Percentiles rank a stretch among this genome's conserved stretches.
phyloP scores from a whole-genome alignment of 805 yeast genomes.

The Grigorovia transvaalensis region DNA sequence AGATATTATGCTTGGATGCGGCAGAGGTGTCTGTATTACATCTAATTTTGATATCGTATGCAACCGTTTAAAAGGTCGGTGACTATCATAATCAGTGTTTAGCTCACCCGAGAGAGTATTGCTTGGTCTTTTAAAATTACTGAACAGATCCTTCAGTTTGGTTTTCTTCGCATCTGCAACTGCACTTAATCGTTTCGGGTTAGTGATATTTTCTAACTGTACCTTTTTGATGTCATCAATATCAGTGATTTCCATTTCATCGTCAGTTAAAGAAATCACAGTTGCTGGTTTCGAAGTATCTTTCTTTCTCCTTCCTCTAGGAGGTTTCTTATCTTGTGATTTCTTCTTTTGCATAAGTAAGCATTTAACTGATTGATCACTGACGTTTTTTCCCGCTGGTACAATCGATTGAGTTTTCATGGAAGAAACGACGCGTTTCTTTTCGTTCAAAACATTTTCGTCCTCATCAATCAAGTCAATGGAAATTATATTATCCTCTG shows the following conservation, averaged over 20 bases:
- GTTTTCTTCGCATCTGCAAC: conserved; percentile 14
- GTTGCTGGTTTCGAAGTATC: not conserved
- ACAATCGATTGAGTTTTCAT: conserved; percentile 1
- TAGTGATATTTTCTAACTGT: conserved; percentile 2
- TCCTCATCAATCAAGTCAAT: not conserved
- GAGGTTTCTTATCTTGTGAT: not conserved
- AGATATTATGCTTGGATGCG: conserved; percentile 9
- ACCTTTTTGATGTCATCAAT: conserved; percentile 2
- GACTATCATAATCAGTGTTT: not conserved
- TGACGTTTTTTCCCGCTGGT: conserved; percentile 6
- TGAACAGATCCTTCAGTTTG: conserved; percentile 16
- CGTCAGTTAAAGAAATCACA: conserved; percentile 11
- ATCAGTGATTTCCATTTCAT: conserved; percentile 3
- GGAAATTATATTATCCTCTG: not conserved
- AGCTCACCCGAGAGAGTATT: not conserved
- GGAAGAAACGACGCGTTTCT: not conserved
- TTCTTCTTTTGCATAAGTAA: conserved; percentile 11
- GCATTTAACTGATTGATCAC: conserved; percentile 11
- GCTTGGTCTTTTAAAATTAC: conserved; percentile 7
- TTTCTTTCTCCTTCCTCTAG: not conserved
- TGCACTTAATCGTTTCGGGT: conserved; percentile 7
- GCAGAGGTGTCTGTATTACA: conserved; percentile 14
- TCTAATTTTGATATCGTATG: conserved; percentile 13
- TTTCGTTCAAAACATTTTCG: not conserved
- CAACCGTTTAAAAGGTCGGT: conserved; percentile 7